Evolutionary conservation across 2,329 filamentous ascomycete species (phyloP).

Genomic region (Fusarium solani-melongenae): DNA sequence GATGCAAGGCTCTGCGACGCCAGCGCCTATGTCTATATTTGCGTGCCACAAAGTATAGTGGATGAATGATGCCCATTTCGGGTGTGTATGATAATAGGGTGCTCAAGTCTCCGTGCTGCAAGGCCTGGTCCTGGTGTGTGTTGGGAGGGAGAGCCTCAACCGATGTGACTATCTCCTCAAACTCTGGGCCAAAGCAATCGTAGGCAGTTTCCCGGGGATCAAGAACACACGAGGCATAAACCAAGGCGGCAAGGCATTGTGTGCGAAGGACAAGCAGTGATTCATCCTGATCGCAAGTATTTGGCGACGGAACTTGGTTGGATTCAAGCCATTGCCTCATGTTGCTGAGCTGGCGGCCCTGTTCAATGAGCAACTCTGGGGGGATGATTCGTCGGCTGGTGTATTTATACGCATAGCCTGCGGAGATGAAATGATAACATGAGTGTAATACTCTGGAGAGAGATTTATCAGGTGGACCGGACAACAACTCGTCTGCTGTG

Average conservation of each 20-base stretch:
- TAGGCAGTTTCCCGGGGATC: conserved; percentile 26
- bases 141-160: background rate
- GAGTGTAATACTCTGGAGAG: conserved; percentile 21
- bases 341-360: conserved; percentile 27
- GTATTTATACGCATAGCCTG: conserved; percentile 28
- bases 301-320: background rate
- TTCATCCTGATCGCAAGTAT: background rate
- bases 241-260: conserved; percentile 27
- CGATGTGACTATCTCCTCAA: conserved; percentile 26
- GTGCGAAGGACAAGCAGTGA: conserved; percentile 22
- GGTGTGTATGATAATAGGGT: conserved; percentile 11
- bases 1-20: conserved; percentile 22
- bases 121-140: accelerated
- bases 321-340: conserved; percentile 28
- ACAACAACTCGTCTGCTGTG: background rate
- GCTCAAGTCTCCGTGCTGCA: accelerated
- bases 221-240: conserved; percentile 14
- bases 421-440: conserved; percentile 24
- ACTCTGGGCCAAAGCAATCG: conserved; percentile 28
- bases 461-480: conserved; percentile 1
- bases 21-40: conserved; percentile 26
- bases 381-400: conserved; percentile 15
- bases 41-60: background rate
- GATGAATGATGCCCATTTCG: conserved; percentile 9
- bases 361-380: conserved; percentile 34